Conservation (phyloP, 2,329 filamentous ascomycete genomes). For the Golovinomyces cichoracearum region DNA sequence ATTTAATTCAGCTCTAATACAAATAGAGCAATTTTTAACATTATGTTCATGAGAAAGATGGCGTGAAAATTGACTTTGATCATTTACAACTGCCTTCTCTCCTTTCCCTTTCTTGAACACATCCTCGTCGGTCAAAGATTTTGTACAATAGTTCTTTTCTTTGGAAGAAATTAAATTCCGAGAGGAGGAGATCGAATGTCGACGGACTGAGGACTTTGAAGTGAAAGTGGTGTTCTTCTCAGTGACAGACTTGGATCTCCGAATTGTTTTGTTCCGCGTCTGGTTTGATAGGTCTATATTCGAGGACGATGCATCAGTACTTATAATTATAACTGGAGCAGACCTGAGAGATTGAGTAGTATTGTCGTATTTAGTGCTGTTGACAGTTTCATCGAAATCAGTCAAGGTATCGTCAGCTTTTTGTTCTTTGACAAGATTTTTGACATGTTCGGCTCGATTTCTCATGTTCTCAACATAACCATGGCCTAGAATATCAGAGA, state of each 20-base stretch:
- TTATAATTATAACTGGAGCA: not conserved
- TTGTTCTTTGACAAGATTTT: not conserved
- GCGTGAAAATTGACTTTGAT: not conserved
- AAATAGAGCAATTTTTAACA: constrained; percentile 30
- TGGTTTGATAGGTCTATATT: not conserved
- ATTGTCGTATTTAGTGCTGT: not conserved
- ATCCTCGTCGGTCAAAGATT: not conserved
- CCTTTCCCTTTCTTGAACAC: not conserved
- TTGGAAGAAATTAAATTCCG: not conserved
- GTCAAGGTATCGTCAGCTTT: not conserved
- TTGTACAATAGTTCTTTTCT: not conserved
- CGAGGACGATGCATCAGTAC: not conserved
- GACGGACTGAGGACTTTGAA: constrained; percentile 6
- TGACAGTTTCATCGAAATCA: not conserved
- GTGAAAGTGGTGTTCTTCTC: constrained; percentile 2
- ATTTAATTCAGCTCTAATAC: constrained; percentile 24
- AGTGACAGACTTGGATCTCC: not conserved
- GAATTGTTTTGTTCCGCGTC: not conserved
- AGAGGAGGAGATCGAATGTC: not conserved
- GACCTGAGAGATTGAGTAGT: not conserved
- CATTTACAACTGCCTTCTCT: not conserved
- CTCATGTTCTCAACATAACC: constrained; percentile 1
- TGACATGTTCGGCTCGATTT: not conserved
- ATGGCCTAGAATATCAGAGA: constrained; percentile 1
- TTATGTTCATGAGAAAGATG: constrained; percentile 28